Evolutionary conservation across 129 eudicot species (phyloP).

Genomic region (Helichrysum umbraculigerum): DNA sequence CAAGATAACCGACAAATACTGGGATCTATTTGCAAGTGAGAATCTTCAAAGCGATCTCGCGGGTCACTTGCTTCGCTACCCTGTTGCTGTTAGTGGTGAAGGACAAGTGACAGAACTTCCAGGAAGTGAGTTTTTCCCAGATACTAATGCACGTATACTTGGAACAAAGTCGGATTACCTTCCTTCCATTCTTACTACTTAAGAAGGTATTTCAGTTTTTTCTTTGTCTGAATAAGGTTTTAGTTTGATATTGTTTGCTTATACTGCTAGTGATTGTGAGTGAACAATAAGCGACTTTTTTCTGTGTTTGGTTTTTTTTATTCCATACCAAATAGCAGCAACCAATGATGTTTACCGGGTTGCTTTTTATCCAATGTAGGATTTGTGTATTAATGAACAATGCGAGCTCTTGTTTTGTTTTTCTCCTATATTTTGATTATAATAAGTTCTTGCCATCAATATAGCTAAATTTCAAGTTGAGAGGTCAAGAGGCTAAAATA

Average conservation of each 20-base stretch:
- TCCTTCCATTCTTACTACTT: conserved; percentile 57
- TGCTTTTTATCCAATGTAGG: conserved; percentile 15
- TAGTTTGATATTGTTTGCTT: conserved; percentile 22
- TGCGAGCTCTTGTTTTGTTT: not conserved
- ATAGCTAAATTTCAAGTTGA: no score
- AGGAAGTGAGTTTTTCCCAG: conserved; percentile 72
- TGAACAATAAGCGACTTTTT: conserved; percentile 15
- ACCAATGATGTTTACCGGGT: not conserved
- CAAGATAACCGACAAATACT: conserved; percentile 59
- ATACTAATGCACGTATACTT: conserved; percentile 65
- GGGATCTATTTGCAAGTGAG: conserved; percentile 67
- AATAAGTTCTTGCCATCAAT: not conserved
- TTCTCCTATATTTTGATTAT: not conserved
- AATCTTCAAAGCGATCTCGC: conserved; percentile 62
- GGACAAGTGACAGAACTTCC: conserved; percentile 64
- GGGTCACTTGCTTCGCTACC: conserved; percentile 85
- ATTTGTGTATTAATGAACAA: conserved; percentile 22
- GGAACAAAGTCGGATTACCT: conserved; percentile 66
- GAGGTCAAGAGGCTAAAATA: no score
- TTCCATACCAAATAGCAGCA: conserved; percentile 7
- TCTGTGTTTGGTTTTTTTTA: not conserved
- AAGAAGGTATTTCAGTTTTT: conserved; percentile 24
- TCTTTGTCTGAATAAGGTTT: conserved; percentile 6
- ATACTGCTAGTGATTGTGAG: conserved; percentile 7
- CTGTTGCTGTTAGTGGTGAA: conserved; percentile 50